Evolutionary conservation across 768 basidiomycete species (phyloP), one percentile per base, ranked within the genome.

Genomic region (Lentinus tigrinus): DNA sequence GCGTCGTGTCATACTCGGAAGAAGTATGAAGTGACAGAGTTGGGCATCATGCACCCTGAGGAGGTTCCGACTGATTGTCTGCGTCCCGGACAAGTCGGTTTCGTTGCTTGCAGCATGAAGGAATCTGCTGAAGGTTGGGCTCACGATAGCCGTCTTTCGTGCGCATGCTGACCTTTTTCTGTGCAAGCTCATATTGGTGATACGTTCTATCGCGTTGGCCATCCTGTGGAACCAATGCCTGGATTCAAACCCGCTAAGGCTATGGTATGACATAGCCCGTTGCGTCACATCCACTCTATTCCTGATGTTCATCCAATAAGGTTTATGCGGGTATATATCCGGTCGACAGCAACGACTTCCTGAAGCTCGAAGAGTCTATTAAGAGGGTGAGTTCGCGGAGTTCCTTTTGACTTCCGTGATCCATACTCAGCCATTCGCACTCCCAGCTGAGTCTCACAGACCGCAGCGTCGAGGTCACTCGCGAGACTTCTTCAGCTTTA

Each of bases 281-380:
- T n/a, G n/a, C n/a, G n/a, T n/a, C 10, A 43, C 31, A 31, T 31
- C 23, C 17, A 21, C 27, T n/a, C 24, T 6, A 21, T 36, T n/a
- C 36, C 40, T 51, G 16, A 3, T 23, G 26, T 52, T 14, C 50
- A 47, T 26, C 28, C 17, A 16, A 48, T 34, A 52, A 95, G 93
- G 93, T 98, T 17, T 98, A 87, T 69, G 95, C 95, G 5, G 97
- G 97, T 21, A 81, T 98, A 37, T 99, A 93, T 70, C 97, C 97
- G 0, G 80, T 97, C 28, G 93, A 98, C 57, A 89, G 85, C 51
- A 89, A 79, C 54, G 95, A 98, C 68, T 98, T 98, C 67, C 78
- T 84, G 13, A 95, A 96, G 74, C 81, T 99, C 2, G 97, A 98
- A 71, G 97, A 98, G 73, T 96, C 96, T 0, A 91, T 98, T 58